phyloP scores from a whole-genome alignment of 345 rosid genomes.

The sweet orange (Citrus sinensis) region DNA sequence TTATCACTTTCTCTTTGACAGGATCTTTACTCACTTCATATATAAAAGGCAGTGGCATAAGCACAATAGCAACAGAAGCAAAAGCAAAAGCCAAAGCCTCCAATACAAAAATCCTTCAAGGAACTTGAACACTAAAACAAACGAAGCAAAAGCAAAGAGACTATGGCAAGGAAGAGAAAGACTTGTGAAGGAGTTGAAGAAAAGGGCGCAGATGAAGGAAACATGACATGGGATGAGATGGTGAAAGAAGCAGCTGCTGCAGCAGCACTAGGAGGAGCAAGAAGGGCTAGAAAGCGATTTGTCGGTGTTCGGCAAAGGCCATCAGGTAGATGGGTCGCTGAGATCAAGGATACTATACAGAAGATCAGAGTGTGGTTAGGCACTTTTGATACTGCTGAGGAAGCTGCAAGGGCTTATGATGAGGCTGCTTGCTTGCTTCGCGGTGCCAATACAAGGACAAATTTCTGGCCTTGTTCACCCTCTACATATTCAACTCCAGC shows the following conservation, averaged over 20 bases:
- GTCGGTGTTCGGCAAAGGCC: constrained; percentile 57
- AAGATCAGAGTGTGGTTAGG: constrained; percentile 58
- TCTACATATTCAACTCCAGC: constrained; percentile 36
- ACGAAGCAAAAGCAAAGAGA: neutral
- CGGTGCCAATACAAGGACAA: constrained; percentile 47
- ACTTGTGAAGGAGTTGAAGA: constrained; percentile 24
- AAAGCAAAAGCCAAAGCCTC: neutral
- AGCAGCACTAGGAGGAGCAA: constrained; percentile 30
- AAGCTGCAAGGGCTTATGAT: constrained; percentile 61
- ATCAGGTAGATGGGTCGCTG: constrained; percentile 60
- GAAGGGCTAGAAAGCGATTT: constrained; percentile 45
- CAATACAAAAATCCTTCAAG: neutral
- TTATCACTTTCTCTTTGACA: constrained; percentile 22
- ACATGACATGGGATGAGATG: constrained; percentile 48
- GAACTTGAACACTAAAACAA: neutral
- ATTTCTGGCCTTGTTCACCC: constrained; percentile 52
- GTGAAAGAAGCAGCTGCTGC: constrained; percentile 42
- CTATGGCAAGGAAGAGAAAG: constrained; percentile 56
- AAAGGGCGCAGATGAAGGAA: constrained; percentile 21
- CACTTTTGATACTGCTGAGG: constrained; percentile 52
- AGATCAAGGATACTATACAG: constrained; percentile 57
- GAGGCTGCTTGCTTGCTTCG: constrained; percentile 60
- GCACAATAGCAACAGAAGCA: neutral
- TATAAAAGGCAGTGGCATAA: constrained; percentile 4
- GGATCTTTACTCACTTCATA: constrained; percentile 25